phyloP scores from a whole-genome alignment of 768 basidiomycete species.

The Tricholomella constricta region DNA sequence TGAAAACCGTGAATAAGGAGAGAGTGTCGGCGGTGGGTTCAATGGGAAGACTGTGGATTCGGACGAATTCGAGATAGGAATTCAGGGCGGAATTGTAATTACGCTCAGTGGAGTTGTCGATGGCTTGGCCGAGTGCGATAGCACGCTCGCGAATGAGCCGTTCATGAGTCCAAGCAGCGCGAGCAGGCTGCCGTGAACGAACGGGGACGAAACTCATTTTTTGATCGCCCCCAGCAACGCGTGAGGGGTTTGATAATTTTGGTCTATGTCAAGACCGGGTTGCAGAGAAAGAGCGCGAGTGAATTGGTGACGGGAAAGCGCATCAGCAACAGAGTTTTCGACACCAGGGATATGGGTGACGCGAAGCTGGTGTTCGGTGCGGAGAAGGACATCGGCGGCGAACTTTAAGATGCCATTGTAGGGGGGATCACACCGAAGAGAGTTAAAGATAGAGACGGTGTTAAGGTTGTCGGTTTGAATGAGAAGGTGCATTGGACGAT shows the following conservation, averaged over 20 bases:
- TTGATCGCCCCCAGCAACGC: slow-evolving; percentile 26
- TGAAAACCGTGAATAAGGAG: no score
- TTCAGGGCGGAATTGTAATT: slow-evolving; percentile 33
- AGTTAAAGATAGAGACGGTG: slow-evolving; percentile 23
- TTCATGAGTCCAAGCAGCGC: slow-evolving; percentile 32
- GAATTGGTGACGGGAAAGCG: slow-evolving; percentile 18
- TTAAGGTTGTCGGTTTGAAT: slow-evolving; percentile 28
- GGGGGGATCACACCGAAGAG: not conserved
- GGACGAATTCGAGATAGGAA: slow-evolving; percentile 28
- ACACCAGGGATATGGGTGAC: slow-evolving; percentile 17
- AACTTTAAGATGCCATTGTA: slow-evolving; percentile 20
- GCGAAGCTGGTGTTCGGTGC: slow-evolving; percentile 9
- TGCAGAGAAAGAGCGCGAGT: not conserved
- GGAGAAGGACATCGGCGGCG: slow-evolving; percentile 16
- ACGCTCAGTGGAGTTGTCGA: slow-evolving; percentile 19
- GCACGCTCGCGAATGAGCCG: not conserved
- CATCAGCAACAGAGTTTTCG: slow-evolving; percentile 22
- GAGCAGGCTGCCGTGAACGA: slow-evolving; percentile 24
- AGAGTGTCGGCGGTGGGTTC: no score
- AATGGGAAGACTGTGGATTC: slow-evolving; percentile 5
- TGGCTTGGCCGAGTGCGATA: slow-evolving; percentile 17
- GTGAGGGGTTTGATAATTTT: slow-evolving; percentile 22
- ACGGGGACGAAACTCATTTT: slow-evolving; percentile 18
- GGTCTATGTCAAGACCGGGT: slow-evolving; percentile 3
- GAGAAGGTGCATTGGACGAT: slow-evolving; percentile 1